Evolutionary conservation across 1,284 basidiomycete species (phyloP).

Genomic region (Cystobasidium slooffiae): DNA sequence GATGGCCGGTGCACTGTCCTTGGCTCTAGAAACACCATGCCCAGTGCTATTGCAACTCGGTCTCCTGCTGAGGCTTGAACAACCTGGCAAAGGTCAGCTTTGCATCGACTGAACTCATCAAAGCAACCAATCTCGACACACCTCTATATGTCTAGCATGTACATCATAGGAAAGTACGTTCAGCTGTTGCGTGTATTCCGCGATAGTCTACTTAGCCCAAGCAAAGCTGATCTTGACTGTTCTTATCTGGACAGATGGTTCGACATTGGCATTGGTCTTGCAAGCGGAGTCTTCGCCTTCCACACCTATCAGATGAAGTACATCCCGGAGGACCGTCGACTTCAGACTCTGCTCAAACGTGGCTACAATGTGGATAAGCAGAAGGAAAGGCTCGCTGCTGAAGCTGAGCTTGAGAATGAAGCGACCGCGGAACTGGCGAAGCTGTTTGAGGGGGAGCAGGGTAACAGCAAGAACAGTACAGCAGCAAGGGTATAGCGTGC

Average conservation of each 20-base stretch:
- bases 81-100: too few relatives aligned
- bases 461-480: neutral
- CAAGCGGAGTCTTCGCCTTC: conserved; percentile 26
- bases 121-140: too few relatives aligned
- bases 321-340: neutral
- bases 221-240: neutral
- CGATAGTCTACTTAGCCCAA: neutral
- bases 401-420: conserved; percentile 28
- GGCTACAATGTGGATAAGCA: conserved; percentile 22
- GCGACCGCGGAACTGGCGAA: conserved; percentile 20
- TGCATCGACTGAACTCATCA: too few relatives aligned
- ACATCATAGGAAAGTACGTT: conserved; percentile 27
- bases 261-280: conserved; percentile 4
- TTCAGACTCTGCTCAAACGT: conserved; percentile 16
- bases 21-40: too few relatives aligned
- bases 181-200: neutral
- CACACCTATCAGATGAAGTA: conserved; percentile 1
- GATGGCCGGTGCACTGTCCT: too few relatives aligned
- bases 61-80: too few relatives aligned
- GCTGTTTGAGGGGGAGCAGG: conserved; percentile 14
- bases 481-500: too few relatives aligned
- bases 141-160: neutral
- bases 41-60: too few relatives aligned
- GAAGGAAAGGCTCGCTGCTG: conserved; percentile 20
- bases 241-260: conserved; percentile 6